Evolutionary conservation across 805 yeast genomes (phyloP), one percentile per base, ranked within the genome.

Genomic region (Jamesozyma spencerorum): DNA sequence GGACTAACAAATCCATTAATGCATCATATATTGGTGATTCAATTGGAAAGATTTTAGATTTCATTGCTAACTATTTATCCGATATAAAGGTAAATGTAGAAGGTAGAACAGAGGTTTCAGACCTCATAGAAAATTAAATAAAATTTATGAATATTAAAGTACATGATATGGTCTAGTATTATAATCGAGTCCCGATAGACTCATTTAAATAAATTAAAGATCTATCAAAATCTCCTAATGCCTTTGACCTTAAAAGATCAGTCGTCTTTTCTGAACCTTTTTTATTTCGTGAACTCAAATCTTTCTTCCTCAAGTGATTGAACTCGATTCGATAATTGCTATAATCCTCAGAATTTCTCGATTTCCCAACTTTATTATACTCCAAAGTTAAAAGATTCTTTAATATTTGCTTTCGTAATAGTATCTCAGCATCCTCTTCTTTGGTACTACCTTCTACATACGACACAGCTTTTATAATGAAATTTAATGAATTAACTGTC

Each of bases 321-420:
- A 46, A 55, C n/a, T 43, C 37, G 3, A 46, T 38, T 31, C 44
- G 41, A 32, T 39, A 46, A 28, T 42, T 39, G 14, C 39, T 34
- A 24, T 42, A 45, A n/a, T 39, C 36, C 28, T 28, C 18, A 3
- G 27, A 18, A 27, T 19, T 20, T 28, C 28, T 29, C 8, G 42
- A 41, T 15, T 30, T 39, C 5, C 43, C 34, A 34, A 45, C 34
- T 28, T 52, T 57, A 18, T 56, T 52, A 40, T 43, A 57, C 35
- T 58, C 60, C 35, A 54, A 39, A 4, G 58, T 50, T 17, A 60
- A 37, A 10, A 60, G 18, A 39, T 58, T 60, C 34, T 56, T 57
- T 20, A 58, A 20, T 7, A 60, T 49, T 20, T 49, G 51, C 17
- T 48, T 47, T 18, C 36, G 33, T 19, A 43, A 10, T 5, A 18